Conservation (phyloP, 23 red algal genomes). For the Gracilariopsis chorda region DNA sequence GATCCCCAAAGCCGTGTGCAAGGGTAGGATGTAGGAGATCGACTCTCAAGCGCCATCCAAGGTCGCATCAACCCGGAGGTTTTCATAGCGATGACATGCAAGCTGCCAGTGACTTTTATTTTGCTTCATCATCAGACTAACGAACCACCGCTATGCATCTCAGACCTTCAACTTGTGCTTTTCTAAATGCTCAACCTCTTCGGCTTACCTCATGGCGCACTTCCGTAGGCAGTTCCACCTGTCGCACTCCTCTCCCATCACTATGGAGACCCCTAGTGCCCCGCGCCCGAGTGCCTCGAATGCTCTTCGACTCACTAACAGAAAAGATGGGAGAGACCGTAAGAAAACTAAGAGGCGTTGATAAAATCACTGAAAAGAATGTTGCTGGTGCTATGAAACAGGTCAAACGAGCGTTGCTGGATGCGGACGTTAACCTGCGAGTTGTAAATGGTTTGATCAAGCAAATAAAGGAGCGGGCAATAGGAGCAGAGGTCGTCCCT, state of each 20-base stretch:
- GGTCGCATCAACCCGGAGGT: no score
- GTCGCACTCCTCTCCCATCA: neutral
- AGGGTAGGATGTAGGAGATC: no score
- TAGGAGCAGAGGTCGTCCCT: conserved; percentile 62
- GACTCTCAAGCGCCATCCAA: no score
- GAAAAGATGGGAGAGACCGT: conserved; percentile 75
- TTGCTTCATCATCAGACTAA: no score
- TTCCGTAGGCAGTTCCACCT: neutral
- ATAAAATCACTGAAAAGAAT: conserved; percentile 89
- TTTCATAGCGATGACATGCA: no score
- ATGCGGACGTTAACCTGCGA: conserved; percentile 96
- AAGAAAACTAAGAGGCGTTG: conserved; percentile 59
- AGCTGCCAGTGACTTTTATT: no score
- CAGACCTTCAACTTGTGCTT: neutral
- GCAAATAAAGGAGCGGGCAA: conserved; percentile 62
- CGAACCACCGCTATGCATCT: neutral
- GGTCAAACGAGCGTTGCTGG: conserved; percentile 83
- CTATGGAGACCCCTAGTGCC: neutral
- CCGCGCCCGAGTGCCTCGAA: neutral
- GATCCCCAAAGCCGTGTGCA: no score
- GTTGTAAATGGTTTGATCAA: conserved; percentile 85
- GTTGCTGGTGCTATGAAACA: conserved; percentile 83
- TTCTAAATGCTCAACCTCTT: neutral
- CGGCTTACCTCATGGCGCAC: neutral
- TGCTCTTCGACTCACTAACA: conserved; percentile 81